Conservation (phyloP, 768 basidiomycete genomes). For the Suillus subluteus region DNA sequence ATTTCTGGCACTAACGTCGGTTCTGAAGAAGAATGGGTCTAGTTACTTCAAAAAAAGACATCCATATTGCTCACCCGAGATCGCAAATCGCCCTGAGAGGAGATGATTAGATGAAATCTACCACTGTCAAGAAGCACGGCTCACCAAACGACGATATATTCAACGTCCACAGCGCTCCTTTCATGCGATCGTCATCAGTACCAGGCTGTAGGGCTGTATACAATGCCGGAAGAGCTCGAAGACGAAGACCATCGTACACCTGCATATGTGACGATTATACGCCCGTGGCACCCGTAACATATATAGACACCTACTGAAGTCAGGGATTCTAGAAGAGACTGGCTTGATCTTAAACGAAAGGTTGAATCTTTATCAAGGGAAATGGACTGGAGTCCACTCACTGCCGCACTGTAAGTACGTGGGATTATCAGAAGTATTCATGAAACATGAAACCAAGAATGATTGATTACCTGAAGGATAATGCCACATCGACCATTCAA, state of each 20-base stretch:
- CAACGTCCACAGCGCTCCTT: constrained; percentile 84
- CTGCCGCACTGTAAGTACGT: constrained; percentile 30
- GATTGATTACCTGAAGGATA: constrained; percentile 53
- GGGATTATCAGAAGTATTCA: constrained; percentile 5
- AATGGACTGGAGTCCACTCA: constrained; percentile 19
- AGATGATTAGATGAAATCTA: constrained; percentile 12
- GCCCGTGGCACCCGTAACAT: not conserved
- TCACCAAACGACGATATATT: constrained; percentile 65
- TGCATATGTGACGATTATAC: constrained; percentile 26
- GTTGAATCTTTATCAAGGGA: constrained; percentile 10
- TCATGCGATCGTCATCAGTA: constrained; percentile 87
- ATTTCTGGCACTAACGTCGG: constrained; percentile 64
- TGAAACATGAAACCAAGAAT: not conserved
- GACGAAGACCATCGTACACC: constrained; percentile 71
- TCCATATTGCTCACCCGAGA: constrained; percentile 35
- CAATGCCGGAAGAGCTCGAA: constrained; percentile 62
- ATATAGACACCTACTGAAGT: constrained; percentile 9
- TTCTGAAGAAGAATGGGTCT: constrained; percentile 42
- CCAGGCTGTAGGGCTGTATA: constrained; percentile 64
- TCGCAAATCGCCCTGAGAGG: constrained; percentile 43
- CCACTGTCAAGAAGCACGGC: constrained; percentile 10
- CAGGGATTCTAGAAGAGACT: constrained; percentile 40
- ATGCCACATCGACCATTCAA: constrained; percentile 79
- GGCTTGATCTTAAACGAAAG: constrained; percentile 36
- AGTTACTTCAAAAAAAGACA: constrained; percentile 3